Conservation (phyloP, 352 stramenopile species). For the Aphanomyces cochlioides region DNA sequence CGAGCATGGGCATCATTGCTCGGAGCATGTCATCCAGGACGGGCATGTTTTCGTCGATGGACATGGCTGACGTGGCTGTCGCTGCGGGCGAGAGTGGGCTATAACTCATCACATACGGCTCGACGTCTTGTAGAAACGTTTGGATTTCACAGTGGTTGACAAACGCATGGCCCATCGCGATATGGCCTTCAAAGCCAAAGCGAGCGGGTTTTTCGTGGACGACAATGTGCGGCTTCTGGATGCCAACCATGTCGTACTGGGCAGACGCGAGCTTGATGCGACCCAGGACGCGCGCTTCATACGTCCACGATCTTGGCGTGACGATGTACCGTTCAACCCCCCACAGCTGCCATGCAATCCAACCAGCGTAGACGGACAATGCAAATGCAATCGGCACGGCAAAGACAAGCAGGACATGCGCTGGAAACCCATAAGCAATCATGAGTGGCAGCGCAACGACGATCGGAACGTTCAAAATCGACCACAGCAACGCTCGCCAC, state of each 20-base stretch:
- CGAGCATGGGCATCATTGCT: not conserved
- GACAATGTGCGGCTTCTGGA: not conserved
- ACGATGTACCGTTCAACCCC: not conserved
- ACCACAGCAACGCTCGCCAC: not conserved
- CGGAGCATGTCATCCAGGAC: not conserved
- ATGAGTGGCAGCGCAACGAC: not conserved
- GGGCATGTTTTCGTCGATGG: not conserved
- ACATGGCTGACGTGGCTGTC: not conserved
- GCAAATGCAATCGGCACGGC: not conserved
- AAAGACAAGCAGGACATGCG: not conserved
- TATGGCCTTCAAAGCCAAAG: constrained; percentile 9
- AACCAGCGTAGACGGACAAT: not conserved
- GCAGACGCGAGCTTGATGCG: not conserved
- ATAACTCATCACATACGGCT: not conserved
- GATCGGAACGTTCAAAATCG: not conserved
- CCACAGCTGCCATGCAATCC: not conserved
- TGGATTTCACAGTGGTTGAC: not conserved
- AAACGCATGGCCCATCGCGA: not conserved
- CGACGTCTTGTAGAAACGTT: not conserved
- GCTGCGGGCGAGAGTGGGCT: not conserved
- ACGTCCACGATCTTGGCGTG: not conserved
- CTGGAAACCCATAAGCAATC: not conserved
- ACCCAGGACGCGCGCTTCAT: not conserved
- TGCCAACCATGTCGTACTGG: not conserved
- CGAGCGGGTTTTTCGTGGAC: not conserved